These are phyloP conservation scores for Melanomma pulvis-pyrius DNA, from an alignment of 495 filamentous ascomycete species.

Conservation along the genomic window DNA sequence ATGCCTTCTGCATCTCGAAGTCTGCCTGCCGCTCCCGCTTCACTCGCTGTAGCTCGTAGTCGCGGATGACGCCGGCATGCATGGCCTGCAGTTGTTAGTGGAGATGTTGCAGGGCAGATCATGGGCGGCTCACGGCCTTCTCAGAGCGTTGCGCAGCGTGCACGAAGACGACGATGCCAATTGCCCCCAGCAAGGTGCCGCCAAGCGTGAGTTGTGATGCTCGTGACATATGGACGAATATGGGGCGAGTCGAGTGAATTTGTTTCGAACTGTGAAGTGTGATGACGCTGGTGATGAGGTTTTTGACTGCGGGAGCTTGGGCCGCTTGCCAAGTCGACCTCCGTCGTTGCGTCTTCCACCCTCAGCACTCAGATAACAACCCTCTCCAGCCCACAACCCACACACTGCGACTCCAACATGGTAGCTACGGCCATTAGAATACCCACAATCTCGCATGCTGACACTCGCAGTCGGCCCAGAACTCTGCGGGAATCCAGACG, in stretches of 20 bases:
- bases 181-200: slow-evolving; percentile 73
- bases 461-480: slow-evolving; percentile 78
- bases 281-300: background rate
- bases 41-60: slow-evolving; percentile 89
- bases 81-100: slow-evolving; percentile 67
- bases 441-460: background rate
- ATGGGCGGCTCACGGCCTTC: slow-evolving; percentile 65
- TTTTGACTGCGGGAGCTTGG: slow-evolving; percentile 19
- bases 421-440: slow-evolving; percentile 39
- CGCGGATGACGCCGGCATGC: slow-evolving; percentile 91
- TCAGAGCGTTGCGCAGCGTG: slow-evolving; percentile 87
- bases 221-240: slow-evolving; percentile 69
- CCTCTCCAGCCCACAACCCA: slow-evolving; percentile 3
- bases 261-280: background rate
- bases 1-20: slow-evolving; percentile 82
- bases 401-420: slow-evolving; percentile 43
- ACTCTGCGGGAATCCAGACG: slow-evolving; percentile 96
- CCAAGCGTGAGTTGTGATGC: slow-evolving; percentile 84
- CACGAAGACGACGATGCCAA: slow-evolving; percentile 79
- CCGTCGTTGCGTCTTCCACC: background rate
- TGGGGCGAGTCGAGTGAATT: background rate
- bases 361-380: slow-evolving; percentile 17
- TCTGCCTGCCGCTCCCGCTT: slow-evolving; percentile 83
- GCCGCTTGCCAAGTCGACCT: slow-evolving; percentile 2
- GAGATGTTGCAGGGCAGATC: slow-evolving; percentile 1